Evolutionary conservation across 176 grass and related monocot species (phyloP).

Genomic region (Ampelocalamus luodianensis): DNA sequence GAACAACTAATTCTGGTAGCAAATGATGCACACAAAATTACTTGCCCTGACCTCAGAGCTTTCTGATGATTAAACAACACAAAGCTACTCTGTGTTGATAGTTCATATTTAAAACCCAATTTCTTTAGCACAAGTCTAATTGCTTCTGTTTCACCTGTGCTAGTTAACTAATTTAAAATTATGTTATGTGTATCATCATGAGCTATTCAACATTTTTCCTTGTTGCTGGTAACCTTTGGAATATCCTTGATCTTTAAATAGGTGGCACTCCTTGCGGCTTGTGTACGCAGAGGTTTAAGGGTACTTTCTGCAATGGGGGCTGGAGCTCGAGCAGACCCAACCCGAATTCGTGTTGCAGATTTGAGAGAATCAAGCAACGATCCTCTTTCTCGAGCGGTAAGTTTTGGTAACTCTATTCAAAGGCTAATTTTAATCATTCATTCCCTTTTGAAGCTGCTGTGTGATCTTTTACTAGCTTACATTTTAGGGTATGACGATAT

Average conservation of each 20-base stretch:
- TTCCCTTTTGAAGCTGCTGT: slow-evolving; percentile 21
- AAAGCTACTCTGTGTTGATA: neutral
- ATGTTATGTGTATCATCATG: neutral
- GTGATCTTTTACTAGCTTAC: neutral
- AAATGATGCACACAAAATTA: neutral
- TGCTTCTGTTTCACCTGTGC: neutral
- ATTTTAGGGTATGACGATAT: slow-evolving; percentile 16
- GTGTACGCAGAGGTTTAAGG: slow-evolving; percentile 69
- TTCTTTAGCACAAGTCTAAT: neutral
- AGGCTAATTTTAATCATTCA: neutral
- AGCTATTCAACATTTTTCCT: neutral
- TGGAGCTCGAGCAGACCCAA: slow-evolving; percentile 94
- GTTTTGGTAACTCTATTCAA: slow-evolving; percentile 12
- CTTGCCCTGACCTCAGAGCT: neutral
- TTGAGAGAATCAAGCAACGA: slow-evolving; percentile 93
- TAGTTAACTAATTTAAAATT: neutral
- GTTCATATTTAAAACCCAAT: neutral
- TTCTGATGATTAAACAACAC: slow-evolving; percentile 12
- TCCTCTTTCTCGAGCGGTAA: slow-evolving; percentile 83
- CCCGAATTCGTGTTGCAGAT: slow-evolving; percentile 92
- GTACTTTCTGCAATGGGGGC: slow-evolving; percentile 97
- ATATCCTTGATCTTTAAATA: slow-evolving; percentile 42
- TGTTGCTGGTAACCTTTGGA: neutral
- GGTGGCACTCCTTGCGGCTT: slow-evolving; percentile 89
- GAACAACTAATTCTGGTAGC: neutral